Evolutionary conservation across 2,329 filamentous ascomycete species (phyloP).

Genomic region (Cordyceps cateniannulata): DNA sequence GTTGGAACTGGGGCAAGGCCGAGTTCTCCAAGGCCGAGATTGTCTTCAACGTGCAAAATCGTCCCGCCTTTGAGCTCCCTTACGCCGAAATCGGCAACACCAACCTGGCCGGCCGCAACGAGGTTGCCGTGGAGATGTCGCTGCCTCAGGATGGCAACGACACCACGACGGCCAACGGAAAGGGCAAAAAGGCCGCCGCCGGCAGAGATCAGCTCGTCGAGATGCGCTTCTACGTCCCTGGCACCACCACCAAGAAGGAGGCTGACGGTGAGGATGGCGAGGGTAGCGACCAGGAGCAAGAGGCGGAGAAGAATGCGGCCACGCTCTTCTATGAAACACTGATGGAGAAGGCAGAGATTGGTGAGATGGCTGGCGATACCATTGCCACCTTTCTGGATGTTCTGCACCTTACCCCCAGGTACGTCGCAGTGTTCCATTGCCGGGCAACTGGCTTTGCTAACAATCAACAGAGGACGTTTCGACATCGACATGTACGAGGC

Average conservation of each 20-base stretch:
- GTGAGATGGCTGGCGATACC: constrained; percentile 96
- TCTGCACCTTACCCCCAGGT: constrained; percentile 91
- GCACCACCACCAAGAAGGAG: constrained; percentile 74
- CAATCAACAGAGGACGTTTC: constrained; percentile 74
- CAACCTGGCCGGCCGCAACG: constrained; percentile 94
- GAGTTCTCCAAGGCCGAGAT: constrained; percentile 95
- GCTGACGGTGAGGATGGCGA: constrained; percentile 52
- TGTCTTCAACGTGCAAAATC: constrained; percentile 93
- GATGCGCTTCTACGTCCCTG: constrained; percentile 98
- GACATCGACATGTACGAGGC: constrained; percentile 99
- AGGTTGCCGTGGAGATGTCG: constrained; percentile 92
- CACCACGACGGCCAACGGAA: constrained; percentile 65
- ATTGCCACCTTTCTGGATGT: constrained; percentile 97
- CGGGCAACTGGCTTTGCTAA: constrained; percentile 19
- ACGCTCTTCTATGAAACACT: constrained; percentile 97
- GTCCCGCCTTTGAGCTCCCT: constrained; percentile 91
- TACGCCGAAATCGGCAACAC: constrained; percentile 98
- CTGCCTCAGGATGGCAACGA: constrained; percentile 65
- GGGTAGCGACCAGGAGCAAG: constrained; percentile 55
- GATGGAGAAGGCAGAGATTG: constrained; percentile 98
- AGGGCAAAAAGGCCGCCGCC: constrained; percentile 83
- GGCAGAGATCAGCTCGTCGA: constrained; percentile 91
- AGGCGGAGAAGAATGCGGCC: constrained; percentile 89
- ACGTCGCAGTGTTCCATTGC: constrained; percentile 18
- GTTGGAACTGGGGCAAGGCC: constrained; percentile 99